These are phyloP conservation scores for Chlamydomonas schloesseri DNA, from an alignment of 139 green algal species.

Conservation along the genomic window DNA sequence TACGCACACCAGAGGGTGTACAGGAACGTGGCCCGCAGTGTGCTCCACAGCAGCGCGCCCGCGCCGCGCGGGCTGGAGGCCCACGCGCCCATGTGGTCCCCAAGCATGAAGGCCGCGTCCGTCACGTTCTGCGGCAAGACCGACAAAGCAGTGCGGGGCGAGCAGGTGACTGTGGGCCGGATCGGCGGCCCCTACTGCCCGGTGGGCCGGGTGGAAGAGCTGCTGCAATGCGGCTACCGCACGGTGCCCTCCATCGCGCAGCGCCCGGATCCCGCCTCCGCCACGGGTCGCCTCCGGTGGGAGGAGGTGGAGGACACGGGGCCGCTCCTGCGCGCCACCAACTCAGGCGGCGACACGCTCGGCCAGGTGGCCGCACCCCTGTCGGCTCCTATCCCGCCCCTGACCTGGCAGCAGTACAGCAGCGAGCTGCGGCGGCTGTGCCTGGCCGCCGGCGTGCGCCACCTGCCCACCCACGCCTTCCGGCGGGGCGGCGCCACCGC, in stretches of 20 bases:
- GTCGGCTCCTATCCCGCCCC: too few species aligned
- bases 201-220: background rate
- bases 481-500: background rate
- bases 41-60: too few species aligned
- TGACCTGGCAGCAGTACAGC: background rate
- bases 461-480: background rate
- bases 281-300: too few species aligned
- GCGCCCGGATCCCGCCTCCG: background rate
- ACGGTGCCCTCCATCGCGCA: background rate
- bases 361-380: background rate
- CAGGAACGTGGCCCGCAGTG: too few species aligned
- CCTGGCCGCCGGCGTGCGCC: background rate
- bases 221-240: background rate
- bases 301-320: background rate
- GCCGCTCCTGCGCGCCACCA: background rate
- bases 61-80: too few species aligned
- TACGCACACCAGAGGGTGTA: too few species aligned
- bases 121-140: constrained; percentile 9
- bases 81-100: too few species aligned
- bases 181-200: constrained; percentile 7
- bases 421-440: background rate
- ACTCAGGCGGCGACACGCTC: background rate
- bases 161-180: background rate
- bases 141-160: background rate
- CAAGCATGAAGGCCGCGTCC: too few species aligned